A percentile compares a stretch with the other conserved stretches of the same genome.
Conservation (phyloP, 208 protist genomes). For the Leishmania guyanensis region DNA sequence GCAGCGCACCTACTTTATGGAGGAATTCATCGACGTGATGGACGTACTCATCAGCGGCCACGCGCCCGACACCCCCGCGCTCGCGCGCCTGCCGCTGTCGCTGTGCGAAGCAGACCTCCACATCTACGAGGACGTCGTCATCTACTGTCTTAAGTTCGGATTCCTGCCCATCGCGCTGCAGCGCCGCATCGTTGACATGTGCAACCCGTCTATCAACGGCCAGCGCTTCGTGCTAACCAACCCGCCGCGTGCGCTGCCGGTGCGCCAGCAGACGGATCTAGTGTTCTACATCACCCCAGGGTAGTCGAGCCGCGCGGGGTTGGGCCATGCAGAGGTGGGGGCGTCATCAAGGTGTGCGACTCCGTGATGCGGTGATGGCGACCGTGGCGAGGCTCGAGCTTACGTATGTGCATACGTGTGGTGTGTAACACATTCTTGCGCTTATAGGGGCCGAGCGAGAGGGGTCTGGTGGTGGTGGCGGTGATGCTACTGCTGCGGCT, state of each 20-base stretch:
- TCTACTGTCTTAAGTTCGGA: slow-evolving; percentile 64
- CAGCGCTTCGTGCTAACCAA: slow-evolving; percentile 85
- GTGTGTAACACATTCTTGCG: neutral
- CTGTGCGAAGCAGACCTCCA: slow-evolving; percentile 52
- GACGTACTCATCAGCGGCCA: slow-evolving; percentile 79
- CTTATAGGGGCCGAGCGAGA: neutral
- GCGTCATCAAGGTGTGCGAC: neutral
- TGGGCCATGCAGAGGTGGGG: neutral
- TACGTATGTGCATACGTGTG: neutral
- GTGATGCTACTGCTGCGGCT: neutral
- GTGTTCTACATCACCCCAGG: slow-evolving; percentile 75
- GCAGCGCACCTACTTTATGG: slow-evolving; percentile 81
- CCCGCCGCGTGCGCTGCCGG: slow-evolving; percentile 60
- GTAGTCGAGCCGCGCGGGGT: neutral
- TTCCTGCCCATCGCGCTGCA: slow-evolving; percentile 79
- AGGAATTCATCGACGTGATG: slow-evolving; percentile 82
- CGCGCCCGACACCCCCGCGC: slow-evolving; percentile 51
- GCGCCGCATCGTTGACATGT: slow-evolving; percentile 57
- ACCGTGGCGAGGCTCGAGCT: neutral
- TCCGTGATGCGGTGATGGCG: neutral
- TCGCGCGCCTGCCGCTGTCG: slow-evolving; percentile 59
- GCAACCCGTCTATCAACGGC: slow-evolving; percentile 63
- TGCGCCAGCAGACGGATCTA: slow-evolving; percentile 60
- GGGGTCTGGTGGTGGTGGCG: no score
- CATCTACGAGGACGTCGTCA: slow-evolving; percentile 78